These are phyloP conservation scores for Sclerotinia minor DNA, from an alignment of 2,329 filamentous ascomycete genomes.

Conservation along the genomic window DNA sequence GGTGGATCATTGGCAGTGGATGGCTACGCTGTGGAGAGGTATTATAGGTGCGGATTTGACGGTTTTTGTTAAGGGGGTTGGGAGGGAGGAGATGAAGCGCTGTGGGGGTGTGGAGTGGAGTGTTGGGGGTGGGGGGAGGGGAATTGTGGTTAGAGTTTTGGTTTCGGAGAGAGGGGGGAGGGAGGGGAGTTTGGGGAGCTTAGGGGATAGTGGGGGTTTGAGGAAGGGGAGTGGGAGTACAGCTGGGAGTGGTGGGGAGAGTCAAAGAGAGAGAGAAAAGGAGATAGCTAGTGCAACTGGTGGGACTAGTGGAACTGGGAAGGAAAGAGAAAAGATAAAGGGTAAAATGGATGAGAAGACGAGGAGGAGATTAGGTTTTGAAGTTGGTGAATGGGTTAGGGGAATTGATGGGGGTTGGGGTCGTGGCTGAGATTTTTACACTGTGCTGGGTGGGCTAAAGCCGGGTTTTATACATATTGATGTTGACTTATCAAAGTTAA, in stretches of 20 bases:
- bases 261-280: neutral
- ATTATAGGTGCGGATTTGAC: conserved; percentile 79
- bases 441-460: no score
- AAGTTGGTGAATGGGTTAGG: conserved; percentile 78
- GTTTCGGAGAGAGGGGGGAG: conserved; percentile 45
- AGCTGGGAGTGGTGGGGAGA: conserved; percentile 21
- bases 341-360: conserved; percentile 63
- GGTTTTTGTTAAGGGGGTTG: conserved; percentile 58
- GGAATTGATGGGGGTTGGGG: conserved; percentile 33
- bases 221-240: conserved; percentile 34
- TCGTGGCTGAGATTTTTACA: conserved; percentile 2
- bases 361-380: conserved; percentile 76
- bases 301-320: conserved; percentile 1
- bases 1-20: conserved; percentile 97
- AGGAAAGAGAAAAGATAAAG: conserved; percentile 7
- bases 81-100: conserved; percentile 43
- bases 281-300: neutral
- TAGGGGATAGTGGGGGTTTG: conserved; percentile 81
- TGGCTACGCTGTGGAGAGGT: conserved; percentile 89
- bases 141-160: conserved; percentile 56
- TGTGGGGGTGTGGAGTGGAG: conserved; percentile 57
- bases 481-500: neutral
- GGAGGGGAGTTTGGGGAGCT: conserved; percentile 70
- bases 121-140: conserved; percentile 51
- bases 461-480: conserved; percentile 3